phyloP scores from a whole-genome alignment of 1,139 yeast species.

The Martiniozyma asiatica region DNA sequence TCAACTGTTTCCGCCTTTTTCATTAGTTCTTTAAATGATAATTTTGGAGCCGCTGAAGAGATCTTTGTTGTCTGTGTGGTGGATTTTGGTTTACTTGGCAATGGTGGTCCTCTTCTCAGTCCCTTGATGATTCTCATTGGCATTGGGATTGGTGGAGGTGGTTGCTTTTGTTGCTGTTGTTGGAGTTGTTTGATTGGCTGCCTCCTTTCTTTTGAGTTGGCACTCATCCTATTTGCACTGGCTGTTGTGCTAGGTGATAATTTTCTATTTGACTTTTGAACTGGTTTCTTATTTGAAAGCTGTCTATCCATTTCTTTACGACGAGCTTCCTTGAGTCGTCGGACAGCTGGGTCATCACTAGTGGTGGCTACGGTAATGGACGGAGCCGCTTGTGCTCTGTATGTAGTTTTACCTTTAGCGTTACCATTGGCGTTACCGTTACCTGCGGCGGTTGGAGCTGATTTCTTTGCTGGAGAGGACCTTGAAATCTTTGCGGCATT shows the following conservation, averaged over 20 bases:
- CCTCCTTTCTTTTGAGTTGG: conserved; percentile 3
- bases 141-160: not conserved
- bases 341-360: conserved; percentile 43
- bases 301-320: no score
- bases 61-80: conserved; percentile 4
- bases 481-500: no score
- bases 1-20: conserved; percentile 52
- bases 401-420: no score
- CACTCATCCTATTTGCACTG: conserved; percentile 22
- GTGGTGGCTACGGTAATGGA: no score
- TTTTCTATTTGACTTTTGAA: no score
- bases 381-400: no score
- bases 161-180: conserved; percentile 30
- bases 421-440: no score
- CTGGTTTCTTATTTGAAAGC: no score
- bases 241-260: no score
- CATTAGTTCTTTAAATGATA: conserved; percentile 59
- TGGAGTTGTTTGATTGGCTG: conserved; percentile 3
- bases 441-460: no score
- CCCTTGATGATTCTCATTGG: no score
- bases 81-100: conserved; percentile 2
- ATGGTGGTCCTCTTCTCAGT: not conserved
- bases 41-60: conserved; percentile 28
- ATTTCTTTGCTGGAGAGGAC: no score
- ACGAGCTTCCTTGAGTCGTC: conserved; percentile 53